Conservation (phyloP, 129 eudicot genomes). For the carrot (Daucus carota) region DNA sequence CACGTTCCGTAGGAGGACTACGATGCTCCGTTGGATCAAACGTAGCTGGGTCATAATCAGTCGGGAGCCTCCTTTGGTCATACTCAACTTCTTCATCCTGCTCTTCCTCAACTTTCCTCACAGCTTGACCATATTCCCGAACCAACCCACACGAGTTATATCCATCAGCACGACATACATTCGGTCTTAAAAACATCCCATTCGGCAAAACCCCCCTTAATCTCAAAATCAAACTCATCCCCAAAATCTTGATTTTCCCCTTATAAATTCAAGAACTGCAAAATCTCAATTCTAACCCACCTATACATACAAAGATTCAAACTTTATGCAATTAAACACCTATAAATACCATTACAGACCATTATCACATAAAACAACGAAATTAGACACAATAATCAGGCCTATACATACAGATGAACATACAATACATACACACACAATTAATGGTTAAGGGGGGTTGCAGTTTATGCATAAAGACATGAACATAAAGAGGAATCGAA, state of each 20-base stretch:
- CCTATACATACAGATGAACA: not conserved
- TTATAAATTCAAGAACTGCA: not conserved
- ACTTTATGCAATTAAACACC: not conserved
- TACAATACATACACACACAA: not conserved
- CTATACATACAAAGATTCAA: not conserved
- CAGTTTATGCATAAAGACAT: not conserved
- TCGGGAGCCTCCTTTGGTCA: slow-evolving; percentile 79
- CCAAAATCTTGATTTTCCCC: not conserved
- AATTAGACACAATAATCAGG: not conserved
- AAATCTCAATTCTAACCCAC: not conserved
- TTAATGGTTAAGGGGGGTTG: not conserved
- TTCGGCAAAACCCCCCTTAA: slow-evolving; percentile 36
- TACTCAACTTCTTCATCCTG: slow-evolving; percentile 60
- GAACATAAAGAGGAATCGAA: not conserved
- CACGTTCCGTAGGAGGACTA: slow-evolving; percentile 86
- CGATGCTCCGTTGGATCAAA: slow-evolving; percentile 89
- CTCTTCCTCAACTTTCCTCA: slow-evolving; percentile 42
- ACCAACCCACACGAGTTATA: slow-evolving; percentile 22
- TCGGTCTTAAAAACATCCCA: slow-evolving; percentile 31
- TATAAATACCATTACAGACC: not conserved
- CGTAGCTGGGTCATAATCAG: slow-evolving; percentile 84
- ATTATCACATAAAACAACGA: not conserved
- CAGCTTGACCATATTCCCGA: slow-evolving; percentile 52
- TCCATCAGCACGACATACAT: slow-evolving; percentile 13
- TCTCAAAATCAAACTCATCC: slow-evolving; percentile 52